These are phyloP conservation scores for Uncinocarpus reesii DNA, from an alignment of 2,329 filamentous ascomycete species.

Conservation along the genomic window DNA sequence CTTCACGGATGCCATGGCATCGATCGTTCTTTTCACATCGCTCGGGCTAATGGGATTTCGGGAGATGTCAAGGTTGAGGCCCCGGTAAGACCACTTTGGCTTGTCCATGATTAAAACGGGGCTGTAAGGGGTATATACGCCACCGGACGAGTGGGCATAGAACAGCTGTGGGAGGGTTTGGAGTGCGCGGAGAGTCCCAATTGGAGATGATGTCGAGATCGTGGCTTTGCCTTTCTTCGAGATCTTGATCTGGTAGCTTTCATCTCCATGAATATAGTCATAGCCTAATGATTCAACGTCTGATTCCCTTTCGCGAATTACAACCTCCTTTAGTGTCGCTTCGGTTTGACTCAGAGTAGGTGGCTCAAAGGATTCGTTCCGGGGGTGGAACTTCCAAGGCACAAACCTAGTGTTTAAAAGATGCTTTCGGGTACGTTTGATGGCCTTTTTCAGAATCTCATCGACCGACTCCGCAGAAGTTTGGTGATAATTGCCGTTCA, in stretches of 20 bases:
- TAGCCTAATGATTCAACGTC: slow-evolving; percentile 8
- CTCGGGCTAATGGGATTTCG: slow-evolving; percentile 59
- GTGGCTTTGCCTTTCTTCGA: slow-evolving; percentile 16
- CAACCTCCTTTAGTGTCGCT: slow-evolving; percentile 19
- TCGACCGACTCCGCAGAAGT: slow-evolving; percentile 14
- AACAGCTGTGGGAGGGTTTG: slow-evolving; percentile 25
- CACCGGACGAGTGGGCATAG: slow-evolving; percentile 20
- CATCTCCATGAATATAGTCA: slow-evolving; percentile 19
- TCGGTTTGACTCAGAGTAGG: neutral
- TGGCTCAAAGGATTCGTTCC: slow-evolving; percentile 22
- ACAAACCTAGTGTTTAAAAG: slow-evolving; percentile 21
- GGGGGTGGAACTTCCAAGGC: slow-evolving; percentile 25
- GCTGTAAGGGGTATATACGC: slow-evolving; percentile 56
- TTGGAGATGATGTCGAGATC: slow-evolving; percentile 20
- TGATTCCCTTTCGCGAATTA: slow-evolving; percentile 18
- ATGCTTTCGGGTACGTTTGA: slow-evolving; percentile 17
- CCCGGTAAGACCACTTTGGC: slow-evolving; percentile 66
- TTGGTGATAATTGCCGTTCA: neutral
- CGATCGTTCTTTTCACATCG: slow-evolving; percentile 64
- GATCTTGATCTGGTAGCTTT: slow-evolving; percentile 23
- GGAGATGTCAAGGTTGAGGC: slow-evolving; percentile 67
- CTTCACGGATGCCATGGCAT: slow-evolving; percentile 51
- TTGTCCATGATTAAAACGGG: slow-evolving; percentile 63
- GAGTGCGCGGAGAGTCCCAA: slow-evolving; percentile 22
- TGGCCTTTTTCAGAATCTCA: slow-evolving; percentile 18